These are phyloP conservation scores for Excoecaria agallocha DNA, from an alignment of 345 rosid genomes.

Conservation along the genomic window DNA sequence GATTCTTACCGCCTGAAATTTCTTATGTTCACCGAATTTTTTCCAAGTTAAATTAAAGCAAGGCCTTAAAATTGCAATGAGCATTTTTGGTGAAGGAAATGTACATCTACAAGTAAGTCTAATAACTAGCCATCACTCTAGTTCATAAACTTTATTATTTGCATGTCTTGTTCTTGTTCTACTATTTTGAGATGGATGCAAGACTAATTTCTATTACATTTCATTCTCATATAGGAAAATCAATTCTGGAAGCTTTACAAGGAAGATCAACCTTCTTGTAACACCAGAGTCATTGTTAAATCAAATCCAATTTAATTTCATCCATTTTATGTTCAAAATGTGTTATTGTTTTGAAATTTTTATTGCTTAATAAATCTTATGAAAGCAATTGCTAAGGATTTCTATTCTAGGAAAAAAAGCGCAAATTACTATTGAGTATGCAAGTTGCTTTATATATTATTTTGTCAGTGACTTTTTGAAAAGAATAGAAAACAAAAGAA, in stretches of 20 bases:
- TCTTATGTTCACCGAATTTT: not conserved
- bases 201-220: constrained; percentile 1
- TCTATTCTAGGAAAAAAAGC: too few species aligned
- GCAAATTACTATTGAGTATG: too few species aligned
- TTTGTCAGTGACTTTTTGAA: too few species aligned
- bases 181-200: constrained; percentile 13
- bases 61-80: constrained; percentile 83
- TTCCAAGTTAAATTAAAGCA: constrained; percentile 86
- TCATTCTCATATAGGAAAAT: constrained; percentile 48
- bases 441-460: too few species aligned
- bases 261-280: constrained; percentile 67
- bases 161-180: not conserved
- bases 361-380: too few species aligned
- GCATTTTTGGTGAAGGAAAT: constrained; percentile 85
- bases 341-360: too few species aligned
- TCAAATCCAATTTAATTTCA: too few species aligned
- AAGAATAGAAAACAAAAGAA: too few species aligned
- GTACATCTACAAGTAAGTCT: constrained; percentile 70
- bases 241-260: constrained; percentile 91
- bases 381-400: too few species aligned
- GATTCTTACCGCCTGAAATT: not conserved
- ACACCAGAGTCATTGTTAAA: too few species aligned
- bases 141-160: not conserved
- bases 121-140: not conserved
- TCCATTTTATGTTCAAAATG: too few species aligned